Evolutionary conservation across 2,329 filamentous ascomycete genomes (phyloP).

Genomic region (Trichothecium roseum): DNA sequence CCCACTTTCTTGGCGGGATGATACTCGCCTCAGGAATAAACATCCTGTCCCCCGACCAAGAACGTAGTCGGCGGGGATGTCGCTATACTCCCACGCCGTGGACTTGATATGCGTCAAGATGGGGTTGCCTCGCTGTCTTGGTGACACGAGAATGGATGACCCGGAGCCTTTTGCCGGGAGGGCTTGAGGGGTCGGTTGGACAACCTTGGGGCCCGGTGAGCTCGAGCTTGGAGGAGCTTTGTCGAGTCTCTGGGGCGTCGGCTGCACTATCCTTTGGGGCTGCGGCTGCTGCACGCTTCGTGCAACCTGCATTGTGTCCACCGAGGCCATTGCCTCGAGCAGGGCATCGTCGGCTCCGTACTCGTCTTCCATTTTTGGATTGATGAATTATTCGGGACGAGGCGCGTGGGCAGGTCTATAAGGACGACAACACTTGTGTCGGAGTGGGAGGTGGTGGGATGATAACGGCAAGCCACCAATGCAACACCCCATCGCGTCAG

Average conservation of each 20-base stretch:
- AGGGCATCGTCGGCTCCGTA: slow-evolving; percentile 48
- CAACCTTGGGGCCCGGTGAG: slow-evolving; percentile 42
- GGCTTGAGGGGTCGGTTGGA: slow-evolving; percentile 85
- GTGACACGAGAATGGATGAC: slow-evolving; percentile 79
- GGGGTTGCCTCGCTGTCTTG: slow-evolving; percentile 90
- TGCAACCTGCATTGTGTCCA: slow-evolving; percentile 18
- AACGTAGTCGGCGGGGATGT: slow-evolving; percentile 91
- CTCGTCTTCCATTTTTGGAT: slow-evolving; percentile 36
- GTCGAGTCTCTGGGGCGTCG: slow-evolving; percentile 46
- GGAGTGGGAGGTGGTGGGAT: too few relatives aligned
- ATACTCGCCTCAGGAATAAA: slow-evolving; percentile 61
- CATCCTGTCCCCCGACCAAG: slow-evolving; percentile 81
- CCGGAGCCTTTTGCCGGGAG: slow-evolving; percentile 55
- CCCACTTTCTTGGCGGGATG: not conserved
- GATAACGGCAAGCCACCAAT: too few relatives aligned
- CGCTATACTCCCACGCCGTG: slow-evolving; percentile 90
- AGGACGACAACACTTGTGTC: too few relatives aligned
- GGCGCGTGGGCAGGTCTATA: too few relatives aligned
- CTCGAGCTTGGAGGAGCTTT: slow-evolving; percentile 21
- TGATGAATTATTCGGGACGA: too few relatives aligned
- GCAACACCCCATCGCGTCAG: too few relatives aligned
- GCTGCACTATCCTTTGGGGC: slow-evolving; percentile 33
- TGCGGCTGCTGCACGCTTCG: slow-evolving; percentile 20
- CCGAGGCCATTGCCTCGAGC: slow-evolving; percentile 42
- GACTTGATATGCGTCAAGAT: slow-evolving; percentile 74